Evolutionary conservation across 805 yeast genomes (phyloP).

Genomic region (Ogataea henricii): DNA sequence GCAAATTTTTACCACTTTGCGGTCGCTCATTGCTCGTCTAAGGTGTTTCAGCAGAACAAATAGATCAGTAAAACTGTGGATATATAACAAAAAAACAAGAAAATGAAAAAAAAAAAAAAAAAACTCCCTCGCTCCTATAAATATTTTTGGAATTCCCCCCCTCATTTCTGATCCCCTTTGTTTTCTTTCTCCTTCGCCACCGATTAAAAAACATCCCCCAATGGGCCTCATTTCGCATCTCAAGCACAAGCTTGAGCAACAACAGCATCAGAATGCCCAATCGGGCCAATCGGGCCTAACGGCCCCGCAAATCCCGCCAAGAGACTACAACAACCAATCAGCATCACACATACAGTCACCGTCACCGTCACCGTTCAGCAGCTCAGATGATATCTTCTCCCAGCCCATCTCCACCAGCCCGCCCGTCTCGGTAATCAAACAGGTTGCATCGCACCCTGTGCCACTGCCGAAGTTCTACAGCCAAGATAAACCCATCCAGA

Average conservation of each 20-base stretch:
- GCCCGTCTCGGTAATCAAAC: constrained; percentile 24
- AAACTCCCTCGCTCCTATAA: neutral
- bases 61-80: no score
- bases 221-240: constrained; percentile 28
- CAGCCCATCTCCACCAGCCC: constrained; percentile 22
- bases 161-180: neutral
- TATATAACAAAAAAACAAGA: neutral
- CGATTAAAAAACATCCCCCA: neutral
- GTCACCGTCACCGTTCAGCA: neutral
- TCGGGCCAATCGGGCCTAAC: neutral
- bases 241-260: constrained; percentile 16
- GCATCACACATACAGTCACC: neutral
- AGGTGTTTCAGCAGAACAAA: neutral
- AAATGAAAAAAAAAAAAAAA: neutral
- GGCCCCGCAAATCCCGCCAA: constrained; percentile 29
- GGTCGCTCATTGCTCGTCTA: constrained; percentile 11
- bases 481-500: constrained; percentile 55
- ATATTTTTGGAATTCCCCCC: neutral
- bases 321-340: constrained; percentile 21
- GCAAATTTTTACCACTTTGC: constrained; percentile 75
- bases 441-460: constrained; percentile 68
- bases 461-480: constrained; percentile 54
- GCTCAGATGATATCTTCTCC: constrained; percentile 22
- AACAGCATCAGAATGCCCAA: neutral
- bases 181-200: neutral